Evolutionary conservation across 805 yeast genomes (phyloP).

Genomic region (Metschnikowia proteae): DNA sequence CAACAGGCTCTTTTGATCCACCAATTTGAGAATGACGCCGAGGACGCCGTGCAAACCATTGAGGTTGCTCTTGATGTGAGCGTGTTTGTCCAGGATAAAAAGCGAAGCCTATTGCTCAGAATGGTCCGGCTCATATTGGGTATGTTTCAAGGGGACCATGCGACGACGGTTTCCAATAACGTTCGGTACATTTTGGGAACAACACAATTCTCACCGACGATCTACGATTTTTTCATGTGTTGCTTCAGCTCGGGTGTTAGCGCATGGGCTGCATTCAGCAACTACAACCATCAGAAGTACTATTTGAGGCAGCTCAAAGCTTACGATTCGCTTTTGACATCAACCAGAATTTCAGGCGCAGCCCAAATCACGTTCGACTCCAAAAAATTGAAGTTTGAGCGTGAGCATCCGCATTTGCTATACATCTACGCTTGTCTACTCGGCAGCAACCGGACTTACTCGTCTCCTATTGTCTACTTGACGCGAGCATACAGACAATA

Average conservation of each 20-base stretch:
- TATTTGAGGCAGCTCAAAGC: conserved; percentile 88
- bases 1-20: conserved; percentile 70
- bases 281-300: conserved; percentile 84
- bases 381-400: conserved; percentile 34
- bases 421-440: conserved; percentile 77
- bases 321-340: conserved; percentile 62
- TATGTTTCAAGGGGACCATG: conserved; percentile 45
- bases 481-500: conserved; percentile 64
- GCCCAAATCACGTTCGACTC: conserved; percentile 63
- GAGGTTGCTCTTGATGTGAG: conserved; percentile 74
- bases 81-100: conserved; percentile 68
- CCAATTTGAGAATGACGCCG: conserved; percentile 59
- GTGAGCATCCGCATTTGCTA: conserved; percentile 63
- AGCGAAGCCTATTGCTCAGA: conserved; percentile 55
- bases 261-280: conserved; percentile 60
- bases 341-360: conserved; percentile 63
- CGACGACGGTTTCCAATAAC: conserved; percentile 47
- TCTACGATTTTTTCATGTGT: conserved; percentile 62
- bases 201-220: conserved; percentile 71
- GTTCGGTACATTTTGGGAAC: conserved; percentile 62
- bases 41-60: conserved; percentile 48
- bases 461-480: conserved; percentile 76
- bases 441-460: conserved; percentile 77
- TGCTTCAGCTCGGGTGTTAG: conserved; percentile 59
- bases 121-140: conserved; percentile 66